Conservation (phyloP, 495 filamentous ascomycete species). For the Trypethelium eluteriae region DNA sequence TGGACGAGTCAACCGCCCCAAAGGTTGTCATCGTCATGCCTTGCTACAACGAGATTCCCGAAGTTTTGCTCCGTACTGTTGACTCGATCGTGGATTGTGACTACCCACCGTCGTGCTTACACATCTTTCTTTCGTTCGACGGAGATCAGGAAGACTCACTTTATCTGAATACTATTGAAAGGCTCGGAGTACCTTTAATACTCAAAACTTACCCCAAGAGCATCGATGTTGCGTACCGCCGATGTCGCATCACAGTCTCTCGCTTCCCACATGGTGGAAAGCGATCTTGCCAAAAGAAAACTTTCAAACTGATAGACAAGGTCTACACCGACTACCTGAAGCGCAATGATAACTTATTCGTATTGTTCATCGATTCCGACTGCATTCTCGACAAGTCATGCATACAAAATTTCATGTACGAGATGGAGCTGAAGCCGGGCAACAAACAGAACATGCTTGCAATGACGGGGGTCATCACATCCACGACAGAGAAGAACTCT, state of each 20-base stretch:
- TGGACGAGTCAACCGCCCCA: slow-evolving; percentile 79
- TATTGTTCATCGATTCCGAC: slow-evolving; percentile 97
- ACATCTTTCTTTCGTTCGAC: slow-evolving; percentile 95
- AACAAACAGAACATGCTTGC: slow-evolving; percentile 91
- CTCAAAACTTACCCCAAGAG: slow-evolving; percentile 75
- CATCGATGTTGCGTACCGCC: slow-evolving; percentile 81
- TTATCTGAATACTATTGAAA: slow-evolving; percentile 81
- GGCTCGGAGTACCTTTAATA: slow-evolving; percentile 74
- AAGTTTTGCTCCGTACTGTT: slow-evolving; percentile 77
- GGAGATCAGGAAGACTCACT: slow-evolving; percentile 81
- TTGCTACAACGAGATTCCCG: slow-evolving; percentile 87
- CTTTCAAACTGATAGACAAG: slow-evolving; percentile 90
- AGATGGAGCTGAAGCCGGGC: slow-evolving; percentile 96
- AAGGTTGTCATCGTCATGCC: slow-evolving; percentile 98
- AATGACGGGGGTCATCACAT: slow-evolving; percentile 97
- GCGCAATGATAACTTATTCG: slow-evolving; percentile 85
- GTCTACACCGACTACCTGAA: slow-evolving; percentile 86
- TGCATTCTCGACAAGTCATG: slow-evolving; percentile 90
- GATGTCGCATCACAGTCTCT: slow-evolving; percentile 80
- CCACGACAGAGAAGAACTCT: slow-evolving; percentile 81
- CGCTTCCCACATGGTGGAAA: slow-evolving; percentile 93
- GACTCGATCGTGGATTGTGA: slow-evolving; percentile 92
- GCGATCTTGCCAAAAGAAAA: slow-evolving; percentile 84
- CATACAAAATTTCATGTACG: slow-evolving; percentile 96
- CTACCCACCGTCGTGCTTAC: slow-evolving; percentile 86